phyloP scores from a whole-genome alignment of 2,329 filamentous ascomycete genomes.

The Periconia sp. region DNA sequence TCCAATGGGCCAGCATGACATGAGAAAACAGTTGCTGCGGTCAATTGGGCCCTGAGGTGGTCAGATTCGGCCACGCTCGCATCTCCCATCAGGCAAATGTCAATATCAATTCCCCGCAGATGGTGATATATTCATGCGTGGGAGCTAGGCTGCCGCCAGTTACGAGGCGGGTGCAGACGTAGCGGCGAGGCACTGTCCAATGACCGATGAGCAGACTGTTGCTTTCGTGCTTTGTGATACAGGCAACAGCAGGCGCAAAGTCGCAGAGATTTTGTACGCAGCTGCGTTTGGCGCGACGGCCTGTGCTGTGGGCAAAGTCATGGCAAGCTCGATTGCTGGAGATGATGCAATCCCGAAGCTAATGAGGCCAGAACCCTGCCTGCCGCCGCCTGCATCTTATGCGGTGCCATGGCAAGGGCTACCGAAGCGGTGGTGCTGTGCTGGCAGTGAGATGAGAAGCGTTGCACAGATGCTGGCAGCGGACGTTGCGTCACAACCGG shows the following conservation, averaged over 20 bases:
- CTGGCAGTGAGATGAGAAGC: too few relatives aligned
- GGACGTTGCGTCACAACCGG: too few relatives aligned
- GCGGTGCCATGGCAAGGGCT: too few relatives aligned
- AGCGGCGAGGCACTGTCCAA: slow-evolving; percentile 17
- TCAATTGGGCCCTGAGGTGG: slow-evolving; percentile 1
- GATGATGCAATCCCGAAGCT: slow-evolving; percentile 16
- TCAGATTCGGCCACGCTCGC: too few relatives aligned
- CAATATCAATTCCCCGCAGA: slow-evolving; percentile 1
- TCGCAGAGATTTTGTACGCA: too few relatives aligned
- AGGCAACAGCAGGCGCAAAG: slow-evolving; percentile 15
- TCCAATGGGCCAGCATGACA: too few relatives aligned
- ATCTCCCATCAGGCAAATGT: background rate
- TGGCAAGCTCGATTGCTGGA: slow-evolving; percentile 1
- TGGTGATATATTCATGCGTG: slow-evolving; percentile 1
- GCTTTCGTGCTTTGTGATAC: slow-evolving; percentile 6
- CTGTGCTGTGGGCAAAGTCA: too few relatives aligned
- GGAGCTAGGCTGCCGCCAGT: slow-evolving; percentile 7
- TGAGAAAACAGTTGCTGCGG: too few relatives aligned
- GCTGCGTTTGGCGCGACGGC: background rate
- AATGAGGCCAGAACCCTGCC: slow-evolving; percentile 15
- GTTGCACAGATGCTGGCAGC: too few relatives aligned
- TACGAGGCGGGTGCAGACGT: slow-evolving; percentile 3
- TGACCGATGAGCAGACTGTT: slow-evolving; percentile 4
- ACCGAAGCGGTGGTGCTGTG: too few relatives aligned
- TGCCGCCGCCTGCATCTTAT: slow-evolving; percentile 1